These are phyloP conservation scores for Ustanciosporium gigantosporum DNA, from an alignment of 1,284 basidiomycete genomes.

Conservation along the genomic window DNA sequence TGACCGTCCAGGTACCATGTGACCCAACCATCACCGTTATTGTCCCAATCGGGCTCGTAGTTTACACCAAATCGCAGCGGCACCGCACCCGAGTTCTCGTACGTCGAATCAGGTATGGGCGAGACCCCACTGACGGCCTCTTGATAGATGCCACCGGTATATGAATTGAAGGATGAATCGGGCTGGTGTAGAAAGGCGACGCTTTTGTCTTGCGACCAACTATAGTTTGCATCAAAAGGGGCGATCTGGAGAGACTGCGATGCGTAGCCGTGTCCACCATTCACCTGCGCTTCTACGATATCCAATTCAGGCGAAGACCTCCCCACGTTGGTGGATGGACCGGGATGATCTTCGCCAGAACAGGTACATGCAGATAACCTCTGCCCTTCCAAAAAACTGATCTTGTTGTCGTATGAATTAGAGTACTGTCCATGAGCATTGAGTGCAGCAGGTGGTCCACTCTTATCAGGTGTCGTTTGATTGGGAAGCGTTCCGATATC, in stretches of 20 bases:
- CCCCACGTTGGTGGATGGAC: slow-evolving; percentile 33
- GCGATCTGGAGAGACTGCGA: slow-evolving; percentile 58
- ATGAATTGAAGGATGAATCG: slow-evolving; percentile 38
- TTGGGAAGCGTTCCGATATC: slow-evolving; percentile 49
- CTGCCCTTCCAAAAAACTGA: slow-evolving; percentile 37
- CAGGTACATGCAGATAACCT: slow-evolving; percentile 46
- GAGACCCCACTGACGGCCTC: slow-evolving; percentile 54
- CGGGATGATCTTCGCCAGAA: slow-evolving; percentile 39
- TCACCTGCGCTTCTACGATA: slow-evolving; percentile 61
- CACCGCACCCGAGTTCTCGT: slow-evolving; percentile 5
- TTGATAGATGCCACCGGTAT: slow-evolving; percentile 53
- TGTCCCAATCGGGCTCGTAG: slow-evolving; percentile 53
- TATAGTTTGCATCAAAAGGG: slow-evolving; percentile 54
- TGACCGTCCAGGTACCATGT: slow-evolving; percentile 55
- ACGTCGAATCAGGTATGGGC: slow-evolving; percentile 44
- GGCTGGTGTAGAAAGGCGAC: slow-evolving; percentile 8
- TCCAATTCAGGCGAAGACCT: slow-evolving; percentile 58
- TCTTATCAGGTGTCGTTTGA: slow-evolving; percentile 36
- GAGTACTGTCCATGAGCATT: slow-evolving; percentile 13
- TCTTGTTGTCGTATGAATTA: slow-evolving; percentile 1
- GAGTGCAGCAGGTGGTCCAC: slow-evolving; percentile 21
- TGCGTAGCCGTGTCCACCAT: slow-evolving; percentile 12
- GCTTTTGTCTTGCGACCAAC: slow-evolving; percentile 25
- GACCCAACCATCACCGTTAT: slow-evolving; percentile 40
- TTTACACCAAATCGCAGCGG: slow-evolving; percentile 52